Evolutionary conservation across 345 rosid genomes (phyloP).

Genomic region (Populus simonii): DNA sequence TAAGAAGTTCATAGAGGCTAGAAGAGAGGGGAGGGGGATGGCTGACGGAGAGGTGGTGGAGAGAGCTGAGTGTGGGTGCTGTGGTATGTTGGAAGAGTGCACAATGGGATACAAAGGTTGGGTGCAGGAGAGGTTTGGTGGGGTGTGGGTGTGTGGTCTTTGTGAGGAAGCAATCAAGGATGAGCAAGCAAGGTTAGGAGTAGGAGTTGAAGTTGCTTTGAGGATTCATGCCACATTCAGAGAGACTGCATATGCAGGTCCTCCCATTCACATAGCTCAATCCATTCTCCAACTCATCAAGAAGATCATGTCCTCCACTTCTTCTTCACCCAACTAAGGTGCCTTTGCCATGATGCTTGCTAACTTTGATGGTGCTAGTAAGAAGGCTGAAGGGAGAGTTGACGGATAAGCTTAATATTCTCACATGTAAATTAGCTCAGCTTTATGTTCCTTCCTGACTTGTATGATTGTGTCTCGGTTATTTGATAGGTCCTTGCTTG

Average conservation of each 20-base stretch:
- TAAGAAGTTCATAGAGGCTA: not conserved
- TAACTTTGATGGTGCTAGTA: not conserved
- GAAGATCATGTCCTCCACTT: not conserved
- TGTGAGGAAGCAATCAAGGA: not conserved
- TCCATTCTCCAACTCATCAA: not conserved
- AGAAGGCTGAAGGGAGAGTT: not conserved
- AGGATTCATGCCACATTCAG: not conserved
- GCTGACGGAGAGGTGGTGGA: not conserved
- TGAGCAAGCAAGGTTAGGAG: not conserved
- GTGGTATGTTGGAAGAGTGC: not conserved
- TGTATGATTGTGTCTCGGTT: not conserved
- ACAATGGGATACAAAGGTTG: not conserved
- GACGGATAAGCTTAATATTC: not conserved
- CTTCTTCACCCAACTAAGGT: not conserved
- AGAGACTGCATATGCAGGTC: not conserved
- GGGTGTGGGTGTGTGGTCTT: not conserved
- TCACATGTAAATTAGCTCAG: not conserved
- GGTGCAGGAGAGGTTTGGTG: not conserved
- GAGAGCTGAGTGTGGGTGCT: not conserved
- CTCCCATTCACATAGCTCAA: not conserved
- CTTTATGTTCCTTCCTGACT: not conserved
- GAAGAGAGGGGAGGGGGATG: not conserved
- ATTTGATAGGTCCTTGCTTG: not conserved
- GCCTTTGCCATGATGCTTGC: not conserved
- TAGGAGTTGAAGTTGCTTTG: not conserved